Evolutionary conservation across 2,329 filamentous ascomycete species (phyloP), one percentile per base, ranked within the genome.

Genomic region (Alternaria gaisen): DNA sequence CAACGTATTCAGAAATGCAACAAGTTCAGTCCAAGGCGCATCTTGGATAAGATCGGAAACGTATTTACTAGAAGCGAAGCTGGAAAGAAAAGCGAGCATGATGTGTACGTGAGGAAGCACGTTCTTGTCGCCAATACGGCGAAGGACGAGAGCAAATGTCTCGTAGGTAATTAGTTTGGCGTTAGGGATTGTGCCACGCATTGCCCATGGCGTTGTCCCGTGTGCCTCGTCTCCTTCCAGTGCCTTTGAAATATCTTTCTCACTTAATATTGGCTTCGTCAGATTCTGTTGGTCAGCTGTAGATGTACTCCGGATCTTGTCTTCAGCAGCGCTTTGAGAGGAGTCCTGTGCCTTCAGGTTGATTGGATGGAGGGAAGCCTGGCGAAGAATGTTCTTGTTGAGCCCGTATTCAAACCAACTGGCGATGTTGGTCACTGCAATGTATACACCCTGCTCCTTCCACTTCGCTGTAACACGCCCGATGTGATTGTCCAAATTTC

Each of bases 81-180:
- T 14, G 59, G 72, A 76, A 84, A 91, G 71, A 66, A 90, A 91
- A 0, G 86, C 84, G 26, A 92, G 78, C 5, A 85, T 83, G 0
- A 87, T 83, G 65, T 92, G 89, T 0, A 90, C 69, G 69, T 87
- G 90, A 0, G 88, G 84, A 1, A 91, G 79, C 3, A 87, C 84
- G 61, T 88, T 88, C 3, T 82, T 79, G 44, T 90, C 88, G 0
- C 83, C 84, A 28, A 83, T 81, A 0, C 87, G 82, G 2, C 77
- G 74, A 8, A 89, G 80, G 1, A 86, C 81, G 1, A 86, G 72
- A 3, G 76, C 66, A 40, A 85, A 81, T 0, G 82, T 86, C 2
- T 78, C 72, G 34, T 80, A 77, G 1, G 80, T 78, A 36, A 89
- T 79, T 0, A 66, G 56, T 18, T 78, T 78, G 0, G 82, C 82